These are phyloP conservation scores for Starmerella sirachaensis DNA, from an alignment of 805 yeast species.

Conservation along the genomic window DNA sequence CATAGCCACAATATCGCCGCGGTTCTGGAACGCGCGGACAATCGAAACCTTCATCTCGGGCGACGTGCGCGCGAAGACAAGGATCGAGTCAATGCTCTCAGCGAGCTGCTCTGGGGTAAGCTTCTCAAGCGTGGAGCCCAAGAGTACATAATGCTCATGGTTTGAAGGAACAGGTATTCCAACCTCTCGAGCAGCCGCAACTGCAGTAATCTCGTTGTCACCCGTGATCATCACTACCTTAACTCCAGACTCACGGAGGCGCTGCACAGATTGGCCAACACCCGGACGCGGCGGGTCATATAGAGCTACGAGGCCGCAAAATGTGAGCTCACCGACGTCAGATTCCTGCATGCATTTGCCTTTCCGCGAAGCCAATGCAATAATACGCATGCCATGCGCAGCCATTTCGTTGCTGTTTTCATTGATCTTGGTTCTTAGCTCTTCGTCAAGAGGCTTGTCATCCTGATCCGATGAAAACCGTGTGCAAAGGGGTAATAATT, in stretches of 20 bases:
- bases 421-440: slow-evolving; percentile 36
- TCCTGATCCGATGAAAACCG: slow-evolving; percentile 49
- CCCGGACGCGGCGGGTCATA: slow-evolving; percentile 95
- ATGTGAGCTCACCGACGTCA: slow-evolving; percentile 68
- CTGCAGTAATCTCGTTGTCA: slow-evolving; percentile 42
- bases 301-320: slow-evolving; percentile 87
- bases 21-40: slow-evolving; percentile 38
- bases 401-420: slow-evolving; percentile 58
- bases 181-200: slow-evolving; percentile 40
- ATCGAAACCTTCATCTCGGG: slow-evolving; percentile 44
- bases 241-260: slow-evolving; percentile 82
- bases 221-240: slow-evolving; percentile 97
- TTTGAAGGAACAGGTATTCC: slow-evolving; percentile 56
- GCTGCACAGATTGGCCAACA: slow-evolving; percentile 62
- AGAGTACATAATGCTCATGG: slow-evolving; percentile 55
- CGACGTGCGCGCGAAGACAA: slow-evolving; percentile 35
- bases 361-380: slow-evolving; percentile 58
- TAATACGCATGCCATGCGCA: slow-evolving; percentile 69
- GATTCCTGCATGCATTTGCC: slow-evolving; percentile 45
- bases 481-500: slow-evolving; percentile 49
- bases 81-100: slow-evolving; percentile 64
- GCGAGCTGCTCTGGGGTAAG: slow-evolving; percentile 64
- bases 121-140: slow-evolving; percentile 70
- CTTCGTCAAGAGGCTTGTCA: slow-evolving; percentile 45
- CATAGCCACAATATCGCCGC: slow-evolving; percentile 96